A percentile compares a stretch with the other conserved stretches of the same genome.
These are phyloP conservation scores for Tetrapisispora fleetii DNA, from an alignment of 805 yeast species.

Conservation along the genomic window DNA sequence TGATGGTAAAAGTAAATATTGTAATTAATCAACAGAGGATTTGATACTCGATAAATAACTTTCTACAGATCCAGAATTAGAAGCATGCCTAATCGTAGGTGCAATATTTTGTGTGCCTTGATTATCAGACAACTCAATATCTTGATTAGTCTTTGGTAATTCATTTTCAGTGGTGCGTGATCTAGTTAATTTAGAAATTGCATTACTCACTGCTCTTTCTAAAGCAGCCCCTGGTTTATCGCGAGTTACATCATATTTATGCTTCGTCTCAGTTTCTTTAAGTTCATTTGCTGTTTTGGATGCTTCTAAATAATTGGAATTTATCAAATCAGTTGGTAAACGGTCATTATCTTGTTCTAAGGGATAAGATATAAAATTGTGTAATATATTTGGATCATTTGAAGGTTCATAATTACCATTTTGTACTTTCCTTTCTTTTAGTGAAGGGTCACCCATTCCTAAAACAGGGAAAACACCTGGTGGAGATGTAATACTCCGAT, in stretches of 20 bases:
- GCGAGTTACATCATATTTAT: slow-evolving; percentile 27
- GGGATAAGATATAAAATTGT: neutral
- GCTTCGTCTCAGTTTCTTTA: slow-evolving; percentile 17
- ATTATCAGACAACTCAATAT: slow-evolving; percentile 12
- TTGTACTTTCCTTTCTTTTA: neutral
- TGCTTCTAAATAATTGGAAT: slow-evolving; percentile 4
- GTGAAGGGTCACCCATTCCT: slow-evolving; percentile 4
- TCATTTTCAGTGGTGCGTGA: neutral
- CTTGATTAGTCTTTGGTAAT: slow-evolving; percentile 23
- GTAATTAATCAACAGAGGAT: neutral
- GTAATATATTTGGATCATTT: neutral
- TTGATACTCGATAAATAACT: neutral
- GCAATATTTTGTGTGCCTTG: slow-evolving; percentile 2
- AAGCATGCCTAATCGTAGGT: neutral
- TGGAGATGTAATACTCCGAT: neutral
- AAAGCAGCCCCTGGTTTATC: slow-evolving; percentile 29
- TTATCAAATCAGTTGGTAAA: neutral
- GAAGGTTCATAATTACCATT: neutral
- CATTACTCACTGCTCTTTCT: slow-evolving; percentile 24
- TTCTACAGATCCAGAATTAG: neutral
- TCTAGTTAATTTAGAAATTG: slow-evolving; percentile 9
- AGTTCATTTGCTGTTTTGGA: slow-evolving; percentile 19
- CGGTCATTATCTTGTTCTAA: neutral
- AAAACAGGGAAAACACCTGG: slow-evolving; percentile 4
- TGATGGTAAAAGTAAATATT: neutral